A percentile compares a stretch with the other conserved stretches of the same genome.
Evolutionary conservation across 139 green algal genomes (phyloP).

Genomic region (Tetradesmus obliquus): DNA sequence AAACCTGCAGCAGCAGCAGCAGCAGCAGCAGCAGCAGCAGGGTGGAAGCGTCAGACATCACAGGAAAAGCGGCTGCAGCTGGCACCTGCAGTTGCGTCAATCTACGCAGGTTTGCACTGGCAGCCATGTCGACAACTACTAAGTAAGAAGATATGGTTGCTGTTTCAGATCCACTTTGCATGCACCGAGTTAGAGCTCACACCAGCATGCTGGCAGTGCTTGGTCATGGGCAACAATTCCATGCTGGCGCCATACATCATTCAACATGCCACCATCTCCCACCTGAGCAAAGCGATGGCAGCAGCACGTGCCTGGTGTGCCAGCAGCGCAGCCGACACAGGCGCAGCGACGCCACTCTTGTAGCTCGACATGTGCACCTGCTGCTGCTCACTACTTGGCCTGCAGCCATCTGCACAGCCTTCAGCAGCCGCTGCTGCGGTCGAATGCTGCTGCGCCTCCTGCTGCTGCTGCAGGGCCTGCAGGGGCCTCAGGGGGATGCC

Average conservation of each 20-base stretch:
- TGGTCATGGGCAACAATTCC: no score
- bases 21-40: not conserved
- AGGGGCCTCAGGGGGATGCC: slow-evolving; percentile 70
- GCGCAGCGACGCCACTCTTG: not conserved
- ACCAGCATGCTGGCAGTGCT: no score
- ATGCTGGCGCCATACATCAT: no score
- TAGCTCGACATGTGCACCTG: slow-evolving; percentile 28
- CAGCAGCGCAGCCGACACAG: slow-evolving; percentile 16
- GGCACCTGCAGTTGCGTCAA: no score
- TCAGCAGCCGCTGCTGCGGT: not conserved
- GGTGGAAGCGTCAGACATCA: no score
- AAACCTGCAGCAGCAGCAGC: slow-evolving; percentile 15
- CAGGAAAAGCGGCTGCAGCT: no score
- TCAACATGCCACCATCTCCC: not conserved
- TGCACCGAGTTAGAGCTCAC: no score
- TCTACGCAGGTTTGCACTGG: no score
- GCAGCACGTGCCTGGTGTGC: slow-evolving; percentile 48
- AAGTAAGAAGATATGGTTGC: no score
- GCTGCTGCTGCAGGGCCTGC: slow-evolving; percentile 1
- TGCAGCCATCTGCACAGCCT: not conserved
- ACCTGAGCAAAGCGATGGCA: slow-evolving; percentile 49
- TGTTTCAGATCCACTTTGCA: no score
- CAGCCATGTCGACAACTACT: no score
- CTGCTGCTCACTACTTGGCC: not conserved
- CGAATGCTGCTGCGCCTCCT: not conserved